Percentiles rank a stretch among this genome's conserved stretches.
Conservation (phyloP, 1,284 basidiomycete species). For the Pterula multifida region DNA sequence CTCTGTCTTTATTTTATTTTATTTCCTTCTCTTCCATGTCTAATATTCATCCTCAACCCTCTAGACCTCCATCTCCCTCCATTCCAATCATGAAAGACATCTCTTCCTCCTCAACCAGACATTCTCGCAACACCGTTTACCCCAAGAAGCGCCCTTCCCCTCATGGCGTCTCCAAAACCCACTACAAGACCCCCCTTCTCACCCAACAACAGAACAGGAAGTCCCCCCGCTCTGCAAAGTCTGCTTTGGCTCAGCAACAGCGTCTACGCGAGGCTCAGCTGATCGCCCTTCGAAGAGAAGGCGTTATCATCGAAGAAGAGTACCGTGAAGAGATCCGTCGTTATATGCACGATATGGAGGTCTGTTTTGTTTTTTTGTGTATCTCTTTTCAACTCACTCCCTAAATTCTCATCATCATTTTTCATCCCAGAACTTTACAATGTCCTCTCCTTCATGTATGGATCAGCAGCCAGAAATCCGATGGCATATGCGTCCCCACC, state of each 20-base stretch:
- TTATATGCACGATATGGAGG: constrained; percentile 98
- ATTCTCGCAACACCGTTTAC: constrained; percentile 52
- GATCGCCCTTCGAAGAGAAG: constrained; percentile 52
- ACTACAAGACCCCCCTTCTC: constrained; percentile 36
- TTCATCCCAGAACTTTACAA: constrained; percentile 57
- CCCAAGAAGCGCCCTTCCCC: constrained; percentile 76
- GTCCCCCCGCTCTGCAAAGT: constrained; percentile 52
- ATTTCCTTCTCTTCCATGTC: constrained; percentile 21
- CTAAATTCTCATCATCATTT: constrained; percentile 10
- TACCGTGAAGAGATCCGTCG: constrained; percentile 86
- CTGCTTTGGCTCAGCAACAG: constrained; percentile 42
- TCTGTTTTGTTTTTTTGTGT: constrained; percentile 30
- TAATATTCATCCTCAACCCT: constrained; percentile 25
- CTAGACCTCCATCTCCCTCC: constrained; percentile 19
- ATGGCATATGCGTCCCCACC: constrained; percentile 98
- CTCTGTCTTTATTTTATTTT: constrained; percentile 12
- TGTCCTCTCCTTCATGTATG: constrained; percentile 88
- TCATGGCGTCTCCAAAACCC: constrained; percentile 55
- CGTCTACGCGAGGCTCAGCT: constrained; percentile 57
- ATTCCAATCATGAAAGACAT: constrained; percentile 61
- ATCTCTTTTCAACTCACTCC: constrained; percentile 9
- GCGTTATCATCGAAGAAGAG: constrained; percentile 78
- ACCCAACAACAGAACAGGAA: constrained; percentile 36
- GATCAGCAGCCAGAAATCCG: constrained; percentile 96
- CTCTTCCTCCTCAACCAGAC: constrained; percentile 36